Evolutionary conservation across 2,329 filamentous ascomycete species (phyloP), one percentile per base, ranked within the genome.

Genomic region (Aschersonia sp.): DNA sequence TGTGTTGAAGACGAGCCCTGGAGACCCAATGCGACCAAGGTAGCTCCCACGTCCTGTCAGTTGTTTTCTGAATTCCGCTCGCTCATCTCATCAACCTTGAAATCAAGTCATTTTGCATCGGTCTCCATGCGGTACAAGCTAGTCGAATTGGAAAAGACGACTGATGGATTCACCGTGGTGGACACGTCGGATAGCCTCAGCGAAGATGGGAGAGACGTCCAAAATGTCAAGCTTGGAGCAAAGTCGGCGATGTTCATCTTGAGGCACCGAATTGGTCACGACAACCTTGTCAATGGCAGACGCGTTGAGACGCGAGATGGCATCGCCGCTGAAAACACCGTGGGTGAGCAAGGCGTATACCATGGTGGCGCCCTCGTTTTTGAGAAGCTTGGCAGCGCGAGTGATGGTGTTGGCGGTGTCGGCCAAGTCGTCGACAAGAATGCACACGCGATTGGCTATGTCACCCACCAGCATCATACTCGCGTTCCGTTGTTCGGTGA

Each of bases 111-210:
- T 20, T 20, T 20, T 20, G 20, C 20, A 38, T 7, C 32, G 32
- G 2, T 20, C 40, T 4, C 40, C 40, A 43, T 9, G 40, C 40
- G 20, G 20, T 10, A 10, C 29, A 12, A 38, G 32, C 54, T 44
- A 61, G 54, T 54, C 51, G 50, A 65, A 62, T 56, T 67, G 63
- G 54, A 98, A 98, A 46, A 98, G 75, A 51, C 92, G 87, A 63
- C 89, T 95, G 68, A 98, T 95, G 60, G 88, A 95, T 71, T 98
- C 92, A 59, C 92, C 92, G 65, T 97, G 89, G 67, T 98, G 92
- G 50, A 97, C 91, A 53, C 92, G 81, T 53, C 92, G 85, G 57
- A 97, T 96, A 46, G 92, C 87, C 75, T 97, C 91, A 51, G 87
- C 89, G 63, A 97, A 96, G 50, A 96, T 82, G 55, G 86, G 83